Base-by-base conservation (phyloP, 2,329 filamentous ascomycete species). In the Thielaviopsis musarum region DNA sequence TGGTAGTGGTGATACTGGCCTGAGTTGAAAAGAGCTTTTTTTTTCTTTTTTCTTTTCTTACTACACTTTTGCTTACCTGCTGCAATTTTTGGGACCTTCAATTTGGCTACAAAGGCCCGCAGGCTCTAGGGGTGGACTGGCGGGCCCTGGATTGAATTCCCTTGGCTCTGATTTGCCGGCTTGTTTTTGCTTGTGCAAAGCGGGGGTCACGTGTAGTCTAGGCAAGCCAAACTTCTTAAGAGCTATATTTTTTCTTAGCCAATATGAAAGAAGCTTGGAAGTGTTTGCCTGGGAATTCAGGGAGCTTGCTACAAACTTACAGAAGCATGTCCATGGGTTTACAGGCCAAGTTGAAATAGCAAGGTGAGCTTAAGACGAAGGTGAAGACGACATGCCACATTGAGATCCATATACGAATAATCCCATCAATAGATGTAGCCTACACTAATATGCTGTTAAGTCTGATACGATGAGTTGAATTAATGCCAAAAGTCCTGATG, bases 231-330 rank as follows among this genome's bases (percentile, higher is more conserved):
- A 52, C 17, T 24, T 12, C 6, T 34, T 34, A 7, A 34, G 30
- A 34, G 30, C 30, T 34, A 5, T 34, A 5, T 34, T 34, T 34
- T 34, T 34, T 34, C 10, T 34, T 34, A 4, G 3, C 7, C 7
- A 4, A 4, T 28, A 4, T 28, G 26, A 28, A 7, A 4, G 26
- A 7, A 28, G n/a, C n/a, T n/a, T n/a, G n/a, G n/a, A n/a, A n/a
- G n/a, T n/a, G n/a, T 45, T 54, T 54, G 59, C 51, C 59, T 61
- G 55, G 56, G 51, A 54, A 24, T 56, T 52, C 58, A 60, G 58
- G 58, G 58, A 41, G 51, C 28, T 26, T 9, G 54, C 41, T 19
- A 15, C 24, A 34, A 6, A 28, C 34, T 41, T 41, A 12, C 34
- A 41, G 34, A 34, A 26, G 24, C 24, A 26, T 26, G 24, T 26